Evolutionary conservation across 345 rosid species (phyloP).

Genomic region (Excoecaria cochinchinensis): DNA sequence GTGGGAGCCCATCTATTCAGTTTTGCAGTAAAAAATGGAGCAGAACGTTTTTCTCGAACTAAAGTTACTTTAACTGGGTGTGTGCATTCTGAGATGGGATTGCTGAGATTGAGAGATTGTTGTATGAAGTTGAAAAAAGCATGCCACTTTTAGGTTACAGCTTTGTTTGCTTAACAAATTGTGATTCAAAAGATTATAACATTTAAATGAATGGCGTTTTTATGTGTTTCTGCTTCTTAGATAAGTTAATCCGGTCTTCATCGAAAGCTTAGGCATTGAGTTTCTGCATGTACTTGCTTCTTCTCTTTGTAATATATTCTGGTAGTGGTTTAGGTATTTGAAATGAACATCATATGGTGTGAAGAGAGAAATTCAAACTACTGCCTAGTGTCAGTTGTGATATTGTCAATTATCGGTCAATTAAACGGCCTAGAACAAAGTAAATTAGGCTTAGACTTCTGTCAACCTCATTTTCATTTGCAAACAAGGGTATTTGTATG

Average conservation of each 20-base stretch:
- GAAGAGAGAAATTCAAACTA: not conserved
- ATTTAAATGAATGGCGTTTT: not conserved
- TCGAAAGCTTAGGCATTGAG: not conserved
- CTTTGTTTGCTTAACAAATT: no score
- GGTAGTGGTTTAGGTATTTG: not conserved
- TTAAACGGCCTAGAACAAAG: not conserved
- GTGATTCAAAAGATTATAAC: no score
- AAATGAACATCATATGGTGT: no score
- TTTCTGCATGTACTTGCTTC: not conserved
- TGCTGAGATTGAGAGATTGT: no score
- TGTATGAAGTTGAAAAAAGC: no score
- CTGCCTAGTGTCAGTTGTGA: not conserved
- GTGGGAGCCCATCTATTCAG: not conserved
- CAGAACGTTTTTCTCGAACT: not conserved
- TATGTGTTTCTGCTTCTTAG: not conserved
- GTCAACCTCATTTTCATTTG: not conserved
- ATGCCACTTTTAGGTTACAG: no score
- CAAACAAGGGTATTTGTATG: not conserved
- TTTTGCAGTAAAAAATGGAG: no score
- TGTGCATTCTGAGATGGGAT: not conserved
- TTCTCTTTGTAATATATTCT: not conserved
- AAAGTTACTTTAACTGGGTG: not conserved
- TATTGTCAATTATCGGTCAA: not conserved
- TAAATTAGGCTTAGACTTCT: not conserved
- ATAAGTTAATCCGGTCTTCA: not conserved